These are phyloP conservation scores for Cryphonectria parasitica DNA, from an alignment of 2,329 filamentous ascomycete genomes.

Conservation along the genomic window DNA sequence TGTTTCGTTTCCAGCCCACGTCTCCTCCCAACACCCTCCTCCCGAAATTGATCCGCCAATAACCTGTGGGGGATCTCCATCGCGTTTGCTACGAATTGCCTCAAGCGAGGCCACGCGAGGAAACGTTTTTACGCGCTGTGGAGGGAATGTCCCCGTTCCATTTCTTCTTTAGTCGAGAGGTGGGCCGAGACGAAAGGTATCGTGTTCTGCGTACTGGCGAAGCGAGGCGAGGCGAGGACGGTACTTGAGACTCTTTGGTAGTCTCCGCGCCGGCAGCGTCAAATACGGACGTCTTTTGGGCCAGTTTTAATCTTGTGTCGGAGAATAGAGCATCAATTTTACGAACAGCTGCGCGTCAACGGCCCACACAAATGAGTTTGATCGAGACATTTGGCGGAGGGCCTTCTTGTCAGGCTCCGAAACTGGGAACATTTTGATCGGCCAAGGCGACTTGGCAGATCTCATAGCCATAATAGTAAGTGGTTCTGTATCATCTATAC, in stretches of 20 bases:
- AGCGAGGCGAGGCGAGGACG: background rate
- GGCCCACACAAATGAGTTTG: background rate
- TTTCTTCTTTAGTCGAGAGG: background rate
- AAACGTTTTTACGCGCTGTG: background rate
- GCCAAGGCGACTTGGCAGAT: background rate
- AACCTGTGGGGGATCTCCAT: constrained; percentile 1
- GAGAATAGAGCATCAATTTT: background rate
- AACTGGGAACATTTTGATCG: background rate
- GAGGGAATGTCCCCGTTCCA: background rate
- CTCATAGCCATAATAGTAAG: background rate
- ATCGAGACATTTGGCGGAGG: background rate
- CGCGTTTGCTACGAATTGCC: background rate
- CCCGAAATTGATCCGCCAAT: constrained; percentile 4
- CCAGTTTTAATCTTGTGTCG: constrained; percentile 5
- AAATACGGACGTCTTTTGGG: background rate
- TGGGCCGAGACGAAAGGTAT: background rate
- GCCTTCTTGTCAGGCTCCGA: background rate
- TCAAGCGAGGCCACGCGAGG: background rate
- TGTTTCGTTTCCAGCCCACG: constrained; percentile 4
- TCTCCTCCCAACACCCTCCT: background rate
- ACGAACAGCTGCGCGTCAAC: background rate
- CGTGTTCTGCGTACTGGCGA: no score
- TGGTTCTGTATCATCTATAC: background rate
- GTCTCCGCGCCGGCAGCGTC: background rate
- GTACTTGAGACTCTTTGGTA: no score